Base-by-base conservation (phyloP, 768 basidiomycete genomes). In the Rubroboletus satanas region DNA sequence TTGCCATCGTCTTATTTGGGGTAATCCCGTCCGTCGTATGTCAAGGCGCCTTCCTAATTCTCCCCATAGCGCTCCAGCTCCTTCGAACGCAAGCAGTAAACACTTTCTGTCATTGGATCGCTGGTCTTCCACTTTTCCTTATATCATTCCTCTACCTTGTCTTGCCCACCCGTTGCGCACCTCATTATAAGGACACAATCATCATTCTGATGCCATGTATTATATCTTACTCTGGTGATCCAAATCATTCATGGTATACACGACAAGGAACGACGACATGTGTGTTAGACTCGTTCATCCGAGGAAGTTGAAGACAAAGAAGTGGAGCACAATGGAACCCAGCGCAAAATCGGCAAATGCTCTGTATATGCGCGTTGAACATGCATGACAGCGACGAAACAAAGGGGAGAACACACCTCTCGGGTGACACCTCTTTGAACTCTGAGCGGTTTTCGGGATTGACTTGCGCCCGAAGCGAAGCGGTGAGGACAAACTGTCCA, bases 231-330 rank as follows among this genome's bases (percentile, higher is more conserved):
- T 41, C 48, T 33, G 14, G 29, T 33, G 21, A 37, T 23, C 18
- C 44, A 52, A 15, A 15, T 35, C 3, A 36, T 37, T 26, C 15
- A 18, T 36, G 53, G 31, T 36, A 35, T 29, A 18, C 48, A 29
- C 15, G 15, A 23, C 48, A 14, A 28, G 23, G 18, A 32, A 21
- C 8, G 44, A 45, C 12, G 4, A 21, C 2, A 4, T 4, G 8
- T 15, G 21, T 46, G 14, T 3, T 33, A 15, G 33, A 36, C 26
- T 12, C 18, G 35, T 53, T 74, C 71, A 98, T 71, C 96, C 97
- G 14, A 99, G 80, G 81, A 97, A 98, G 75, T 98, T 98, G 81
- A 87, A 98, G 56, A 97, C 95, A 71, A 98, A 99, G 78, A 98
- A 94, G 73, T 99, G 97, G 33, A 99, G 79, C 37, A 98, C 85